These are phyloP conservation scores for Euptelea pleiosperma DNA, from an alignment of 164 flowering plant species.

Conservation along the genomic window DNA sequence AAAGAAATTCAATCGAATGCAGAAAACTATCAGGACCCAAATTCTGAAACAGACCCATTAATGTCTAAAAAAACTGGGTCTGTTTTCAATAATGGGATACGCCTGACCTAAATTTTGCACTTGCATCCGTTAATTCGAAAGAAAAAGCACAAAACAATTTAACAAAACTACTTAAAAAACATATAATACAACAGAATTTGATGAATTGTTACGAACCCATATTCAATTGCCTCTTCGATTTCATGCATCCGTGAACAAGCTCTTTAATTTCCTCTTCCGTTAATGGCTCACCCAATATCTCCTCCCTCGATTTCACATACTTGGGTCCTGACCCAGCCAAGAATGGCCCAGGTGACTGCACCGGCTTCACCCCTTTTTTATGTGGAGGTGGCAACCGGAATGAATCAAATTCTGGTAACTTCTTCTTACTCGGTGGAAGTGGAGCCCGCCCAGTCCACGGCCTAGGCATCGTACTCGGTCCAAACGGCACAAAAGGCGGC, in stretches of 20 bases:
- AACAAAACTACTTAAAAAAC: background rate
- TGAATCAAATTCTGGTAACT: slow-evolving; percentile 64
- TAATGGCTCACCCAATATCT: slow-evolving; percentile 80
- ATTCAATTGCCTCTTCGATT: slow-evolving; percentile 52
- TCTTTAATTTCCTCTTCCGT: slow-evolving; percentile 57
- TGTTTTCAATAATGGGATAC: too few relatives aligned
- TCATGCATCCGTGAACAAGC: slow-evolving; percentile 36
- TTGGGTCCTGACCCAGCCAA: slow-evolving; percentile 71
- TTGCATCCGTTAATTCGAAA: too few relatives aligned
- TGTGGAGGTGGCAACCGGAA: slow-evolving; percentile 60
- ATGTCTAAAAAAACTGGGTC: too few relatives aligned
- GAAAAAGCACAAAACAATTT: background rate
- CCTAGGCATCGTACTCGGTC: slow-evolving; percentile 21
- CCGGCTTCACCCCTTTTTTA: slow-evolving; percentile 89
- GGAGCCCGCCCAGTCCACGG: slow-evolving; percentile 23
- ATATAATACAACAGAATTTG: background rate
- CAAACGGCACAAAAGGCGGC: slow-evolving; percentile 36
- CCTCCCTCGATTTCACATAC: slow-evolving; percentile 60
- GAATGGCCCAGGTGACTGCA: slow-evolving; percentile 87
- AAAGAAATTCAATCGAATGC: background rate
- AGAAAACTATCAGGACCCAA: background rate
- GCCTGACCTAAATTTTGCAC: too few relatives aligned
- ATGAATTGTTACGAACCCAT: slow-evolving; percentile 42
- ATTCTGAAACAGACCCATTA: background rate
- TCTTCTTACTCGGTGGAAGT: slow-evolving; percentile 60